These are phyloP conservation scores for Melastoma malabathricum DNA, from an alignment of 345 rosid species.

Conservation along the genomic window DNA sequence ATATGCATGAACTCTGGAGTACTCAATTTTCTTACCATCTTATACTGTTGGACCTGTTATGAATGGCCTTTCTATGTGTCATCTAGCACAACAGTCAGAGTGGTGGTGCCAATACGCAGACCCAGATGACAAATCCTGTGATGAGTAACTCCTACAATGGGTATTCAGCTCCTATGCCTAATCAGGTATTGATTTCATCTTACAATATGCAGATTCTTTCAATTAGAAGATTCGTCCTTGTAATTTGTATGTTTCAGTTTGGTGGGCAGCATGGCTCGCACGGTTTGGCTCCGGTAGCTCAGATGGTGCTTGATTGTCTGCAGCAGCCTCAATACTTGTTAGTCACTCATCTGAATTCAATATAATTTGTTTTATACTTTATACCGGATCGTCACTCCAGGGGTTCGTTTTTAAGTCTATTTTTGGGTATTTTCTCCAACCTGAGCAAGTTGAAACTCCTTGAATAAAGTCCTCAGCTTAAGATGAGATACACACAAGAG, in stretches of 20 bases:
- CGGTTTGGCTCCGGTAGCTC: conserved; percentile 22
- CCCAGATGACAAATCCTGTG: conserved; percentile 41
- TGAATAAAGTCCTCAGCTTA: too few species aligned
- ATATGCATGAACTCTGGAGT: conserved; percentile 8
- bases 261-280: conserved; percentile 26
- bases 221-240: background rate
- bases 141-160: conserved; percentile 29
- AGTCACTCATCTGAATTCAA: conserved; percentile 17
- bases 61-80: conserved; percentile 1
- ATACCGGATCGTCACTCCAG: background rate
- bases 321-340: conserved; percentile 52
- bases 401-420: background rate
- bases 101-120: conserved; percentile 29
- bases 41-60: conserved; percentile 23
- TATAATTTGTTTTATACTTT: too few species aligned
- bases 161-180: conserved; percentile 31
- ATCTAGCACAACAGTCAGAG: conserved; percentile 19
- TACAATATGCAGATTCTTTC: conserved; percentile 3
- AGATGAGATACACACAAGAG: too few species aligned
- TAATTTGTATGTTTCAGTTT: conserved; percentile 21
- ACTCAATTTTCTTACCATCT: conserved; percentile 3
- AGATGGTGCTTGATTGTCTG: conserved; percentile 41
- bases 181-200: conserved; percentile 31
- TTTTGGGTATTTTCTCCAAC: too few species aligned
- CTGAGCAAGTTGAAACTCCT: too few species aligned